Evolutionary conservation across 345 rosid species (phyloP).

Genomic region (Lepidium sativum): DNA sequence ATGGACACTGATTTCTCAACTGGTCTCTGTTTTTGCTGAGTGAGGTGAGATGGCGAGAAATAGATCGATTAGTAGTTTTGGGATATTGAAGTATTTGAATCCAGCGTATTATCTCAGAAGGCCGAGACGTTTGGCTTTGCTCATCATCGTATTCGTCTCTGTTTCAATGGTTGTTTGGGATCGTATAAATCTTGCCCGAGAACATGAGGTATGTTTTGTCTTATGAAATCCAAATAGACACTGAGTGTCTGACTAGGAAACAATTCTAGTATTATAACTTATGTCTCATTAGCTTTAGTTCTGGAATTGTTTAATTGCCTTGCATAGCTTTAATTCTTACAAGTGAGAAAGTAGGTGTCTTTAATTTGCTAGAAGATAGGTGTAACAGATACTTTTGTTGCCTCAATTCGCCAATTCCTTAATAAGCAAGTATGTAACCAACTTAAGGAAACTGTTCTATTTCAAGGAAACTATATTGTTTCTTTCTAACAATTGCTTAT

Average conservation of each 20-base stretch:
- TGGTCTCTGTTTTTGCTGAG: slow-evolving; percentile 17
- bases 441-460: neutral
- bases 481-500: neutral
- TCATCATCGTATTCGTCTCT: slow-evolving; percentile 57
- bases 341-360: neutral
- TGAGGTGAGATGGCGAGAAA: slow-evolving; percentile 25
- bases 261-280: neutral
- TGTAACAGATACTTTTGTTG: neutral
- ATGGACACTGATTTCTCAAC: slow-evolving; percentile 19
- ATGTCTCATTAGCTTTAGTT: neutral
- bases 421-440: neutral
- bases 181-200: slow-evolving; percentile 72
- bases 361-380: neutral
- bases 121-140: slow-evolving; percentile 65
- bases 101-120: slow-evolving; percentile 69
- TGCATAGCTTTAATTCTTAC: neutral
- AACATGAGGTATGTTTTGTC: slow-evolving; percentile 47
- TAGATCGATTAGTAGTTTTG: slow-evolving; percentile 23
- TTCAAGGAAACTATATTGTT: neutral
- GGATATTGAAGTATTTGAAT: slow-evolving; percentile 48
- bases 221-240: neutral
- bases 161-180: slow-evolving; percentile 66
- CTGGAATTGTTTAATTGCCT: neutral
- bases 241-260: neutral
- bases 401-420: neutral